phyloP scores from a whole-genome alignment of 225 moss, liverwort and hornwort genomes.

The Thuidium tamariscinum region DNA sequence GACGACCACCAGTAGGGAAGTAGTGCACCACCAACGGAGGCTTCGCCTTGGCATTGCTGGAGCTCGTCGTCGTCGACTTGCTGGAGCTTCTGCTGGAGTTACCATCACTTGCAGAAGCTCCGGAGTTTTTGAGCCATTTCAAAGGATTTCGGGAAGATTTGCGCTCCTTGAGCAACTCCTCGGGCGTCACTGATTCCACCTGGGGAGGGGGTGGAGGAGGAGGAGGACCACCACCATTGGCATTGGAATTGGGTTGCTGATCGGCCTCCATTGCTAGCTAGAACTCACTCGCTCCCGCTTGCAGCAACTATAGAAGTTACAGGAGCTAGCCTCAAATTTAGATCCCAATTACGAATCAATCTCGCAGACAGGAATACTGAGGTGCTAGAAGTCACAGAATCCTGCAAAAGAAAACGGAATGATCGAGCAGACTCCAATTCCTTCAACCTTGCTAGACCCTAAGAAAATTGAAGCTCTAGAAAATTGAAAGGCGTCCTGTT shows the following conservation, averaged over 20 bases:
- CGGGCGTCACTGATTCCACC: neutral
- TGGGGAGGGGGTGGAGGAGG: neutral
- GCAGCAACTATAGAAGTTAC: neutral
- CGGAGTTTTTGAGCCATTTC: neutral
- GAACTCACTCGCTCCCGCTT: too few relatives aligned
- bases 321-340: neutral
- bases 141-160: neutral
- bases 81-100: neutral
- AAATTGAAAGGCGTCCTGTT: too few relatives aligned
- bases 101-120: neutral
- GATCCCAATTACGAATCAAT: neutral
- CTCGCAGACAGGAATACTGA: too few relatives aligned
- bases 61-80: neutral
- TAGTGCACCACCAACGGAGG: conserved; percentile 15
- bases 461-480: neutral
- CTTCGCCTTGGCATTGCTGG: neutral
- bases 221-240: neutral
- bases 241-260: neutral
- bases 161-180: neutral
- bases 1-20: conserved; percentile 10
- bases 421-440: neutral
- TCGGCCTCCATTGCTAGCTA: neutral
- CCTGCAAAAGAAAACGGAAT: neutral
- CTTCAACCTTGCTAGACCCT: neutral
- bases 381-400: neutral